Conservation (phyloP, 2,329 filamentous ascomycete genomes). For the Fusarium irregulare region DNA sequence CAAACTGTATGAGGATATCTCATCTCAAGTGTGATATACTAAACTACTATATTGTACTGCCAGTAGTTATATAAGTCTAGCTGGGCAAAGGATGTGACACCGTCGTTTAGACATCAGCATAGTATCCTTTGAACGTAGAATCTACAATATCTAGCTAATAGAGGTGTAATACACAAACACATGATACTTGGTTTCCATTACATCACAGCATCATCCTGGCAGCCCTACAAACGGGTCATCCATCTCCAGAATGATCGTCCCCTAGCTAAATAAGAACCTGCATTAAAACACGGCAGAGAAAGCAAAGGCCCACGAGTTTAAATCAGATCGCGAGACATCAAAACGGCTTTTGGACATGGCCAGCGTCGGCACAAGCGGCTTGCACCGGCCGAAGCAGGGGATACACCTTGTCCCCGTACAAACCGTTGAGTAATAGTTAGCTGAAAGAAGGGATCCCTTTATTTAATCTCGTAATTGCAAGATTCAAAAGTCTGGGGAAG, state of each 20-base stretch:
- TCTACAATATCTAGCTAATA: not conserved
- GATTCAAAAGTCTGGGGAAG: constrained; percentile 31
- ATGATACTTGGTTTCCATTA: not conserved
- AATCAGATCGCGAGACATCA: not conserved
- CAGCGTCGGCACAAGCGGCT: constrained; percentile 24
- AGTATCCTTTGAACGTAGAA: not conserved
- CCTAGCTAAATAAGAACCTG: not conserved
- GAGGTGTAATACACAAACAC: not conserved
- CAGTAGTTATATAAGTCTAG: too few relatives aligned
- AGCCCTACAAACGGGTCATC: constrained; percentile 12
- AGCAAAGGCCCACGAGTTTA: constrained; percentile 27
- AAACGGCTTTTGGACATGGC: not conserved
- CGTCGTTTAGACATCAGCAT: not conserved
- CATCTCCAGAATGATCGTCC: constrained; percentile 13
- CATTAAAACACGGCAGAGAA: not conserved
- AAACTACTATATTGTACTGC: too few relatives aligned
- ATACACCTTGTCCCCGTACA: constrained; percentile 12
- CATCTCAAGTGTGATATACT: too few relatives aligned
- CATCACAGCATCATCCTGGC: constrained; percentile 1
- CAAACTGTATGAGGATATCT: too few relatives aligned
- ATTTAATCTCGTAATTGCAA: constrained; percentile 28
- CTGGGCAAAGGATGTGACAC: too few relatives aligned
- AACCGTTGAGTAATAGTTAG: constrained; percentile 35
- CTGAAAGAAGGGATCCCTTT: constrained; percentile 6
- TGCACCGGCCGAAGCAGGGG: constrained; percentile 27